Percentiles rank a stretch among this genome's conserved stretches.
phyloP scores from a whole-genome alignment of 140 eudicot genomes.

The Bidens hawaiensis region DNA sequence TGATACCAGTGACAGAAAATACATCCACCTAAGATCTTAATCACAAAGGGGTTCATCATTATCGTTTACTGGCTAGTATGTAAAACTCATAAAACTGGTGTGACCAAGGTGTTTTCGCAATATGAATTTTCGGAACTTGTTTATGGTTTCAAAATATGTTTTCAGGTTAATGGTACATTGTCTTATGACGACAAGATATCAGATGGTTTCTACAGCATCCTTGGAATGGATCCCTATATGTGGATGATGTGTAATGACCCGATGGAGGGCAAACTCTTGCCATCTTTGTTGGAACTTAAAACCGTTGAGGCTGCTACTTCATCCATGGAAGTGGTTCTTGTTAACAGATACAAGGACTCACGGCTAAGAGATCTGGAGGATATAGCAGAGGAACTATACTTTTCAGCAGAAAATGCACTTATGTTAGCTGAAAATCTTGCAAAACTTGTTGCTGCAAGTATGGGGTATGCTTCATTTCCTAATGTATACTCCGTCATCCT shows the following conservation, averaged over 20 bases:
- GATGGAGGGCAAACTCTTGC: slow-evolving; percentile 58
- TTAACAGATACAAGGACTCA: slow-evolving; percentile 68
- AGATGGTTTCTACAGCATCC: slow-evolving; percentile 82
- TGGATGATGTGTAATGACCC: slow-evolving; percentile 69
- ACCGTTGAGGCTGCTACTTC: slow-evolving; percentile 52
- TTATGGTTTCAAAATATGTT: not conserved
- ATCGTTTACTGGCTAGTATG: not conserved
- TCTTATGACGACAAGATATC: slow-evolving; percentile 77
- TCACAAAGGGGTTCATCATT: not conserved
- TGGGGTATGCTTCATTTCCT: slow-evolving; percentile 61
- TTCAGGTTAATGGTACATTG: slow-evolving; percentile 77
- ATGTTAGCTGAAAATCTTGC: slow-evolving; percentile 72
- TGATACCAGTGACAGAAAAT: not conserved
- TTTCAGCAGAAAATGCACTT: slow-evolving; percentile 47
- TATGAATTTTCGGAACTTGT: not conserved
- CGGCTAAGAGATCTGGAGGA: slow-evolving; percentile 71
- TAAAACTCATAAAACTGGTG: not conserved
- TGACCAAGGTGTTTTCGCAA: not conserved
- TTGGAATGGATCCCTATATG: slow-evolving; percentile 85
- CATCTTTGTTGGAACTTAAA: slow-evolving; percentile 54
- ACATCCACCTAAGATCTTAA: not conserved
- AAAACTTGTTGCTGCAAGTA: slow-evolving; percentile 67
- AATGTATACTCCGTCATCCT: not conserved
- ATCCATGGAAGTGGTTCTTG: slow-evolving; percentile 75
- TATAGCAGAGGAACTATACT: slow-evolving; percentile 70